These are phyloP conservation scores for Epicoccum sorghinum DNA, from an alignment of 2,329 filamentous ascomycete genomes.

Conservation along the genomic window DNA sequence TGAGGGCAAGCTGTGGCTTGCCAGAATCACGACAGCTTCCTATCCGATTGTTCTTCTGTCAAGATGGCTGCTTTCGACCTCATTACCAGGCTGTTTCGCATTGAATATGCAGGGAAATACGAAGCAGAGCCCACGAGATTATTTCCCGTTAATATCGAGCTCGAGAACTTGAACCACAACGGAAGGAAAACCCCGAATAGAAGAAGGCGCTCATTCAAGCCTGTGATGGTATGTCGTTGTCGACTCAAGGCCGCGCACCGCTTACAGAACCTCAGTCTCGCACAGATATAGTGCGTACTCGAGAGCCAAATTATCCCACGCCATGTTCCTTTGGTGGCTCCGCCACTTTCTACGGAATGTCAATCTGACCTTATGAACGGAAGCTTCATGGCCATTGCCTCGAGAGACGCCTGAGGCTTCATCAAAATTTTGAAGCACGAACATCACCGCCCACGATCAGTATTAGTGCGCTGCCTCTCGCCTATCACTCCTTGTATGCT, in stretches of 20 bases:
- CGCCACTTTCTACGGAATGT: slow-evolving; percentile 1
- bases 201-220: background rate
- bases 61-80: background rate
- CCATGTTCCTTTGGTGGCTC: background rate
- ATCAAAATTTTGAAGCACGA: too few relatives aligned
- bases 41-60: background rate
- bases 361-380: background rate
- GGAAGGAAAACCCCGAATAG: slow-evolving; percentile 3
- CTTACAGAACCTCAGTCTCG: background rate
- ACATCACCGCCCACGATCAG: too few relatives aligned
- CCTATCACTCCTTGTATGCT: too few relatives aligned
- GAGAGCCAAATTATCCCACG: background rate
- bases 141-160: slow-evolving; percentile 5
- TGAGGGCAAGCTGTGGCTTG: background rate
- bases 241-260: too few relatives aligned
- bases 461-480: too few relatives aligned
- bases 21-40: background rate
- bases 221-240: slow-evolving; percentile 1
- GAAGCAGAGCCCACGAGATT: background rate
- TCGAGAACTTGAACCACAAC: slow-evolving; percentile 6
- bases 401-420: background rate
- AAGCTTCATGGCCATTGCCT: background rate
- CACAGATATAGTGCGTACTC: background rate
- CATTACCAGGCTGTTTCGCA: background rate
- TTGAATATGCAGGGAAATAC: background rate